A percentile compares a stretch with the other conserved stretches of the same genome.
phyloP scores from a whole-genome alignment of 495 filamentous ascomycete species.

The Cercophora sp. region DNA sequence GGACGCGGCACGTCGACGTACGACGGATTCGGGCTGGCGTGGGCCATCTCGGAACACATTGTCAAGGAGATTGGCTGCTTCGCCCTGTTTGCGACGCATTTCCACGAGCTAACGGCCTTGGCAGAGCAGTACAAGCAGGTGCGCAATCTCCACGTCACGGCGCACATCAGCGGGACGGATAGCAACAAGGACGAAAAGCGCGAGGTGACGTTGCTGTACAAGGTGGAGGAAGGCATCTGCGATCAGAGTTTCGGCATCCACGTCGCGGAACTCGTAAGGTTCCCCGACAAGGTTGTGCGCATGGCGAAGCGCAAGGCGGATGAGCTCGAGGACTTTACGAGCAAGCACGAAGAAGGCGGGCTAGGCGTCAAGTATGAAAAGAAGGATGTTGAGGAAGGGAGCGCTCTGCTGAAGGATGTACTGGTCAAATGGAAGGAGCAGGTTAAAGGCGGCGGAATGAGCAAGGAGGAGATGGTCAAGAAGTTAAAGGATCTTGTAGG shows the following conservation, averaged over 20 bases:
- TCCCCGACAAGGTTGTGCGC: constrained; percentile 93
- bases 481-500: constrained; percentile 76
- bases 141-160: constrained; percentile 91
- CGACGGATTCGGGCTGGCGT: constrained; percentile 95
- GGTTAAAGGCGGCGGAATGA: constrained; percentile 61
- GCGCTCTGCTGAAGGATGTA: constrained; percentile 76
- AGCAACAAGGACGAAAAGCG: constrained; percentile 48
- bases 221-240: constrained; percentile 90
- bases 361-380: constrained; percentile 60
- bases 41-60: constrained; percentile 98
- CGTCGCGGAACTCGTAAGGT: constrained; percentile 95
- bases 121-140: constrained; percentile 81
- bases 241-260: constrained; percentile 98
- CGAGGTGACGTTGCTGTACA: constrained; percentile 94
- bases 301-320: constrained; percentile 99
- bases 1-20: constrained; percentile 97
- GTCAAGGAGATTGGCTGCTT: constrained; percentile 91
- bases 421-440: constrained; percentile 84
- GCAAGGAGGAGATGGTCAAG: constrained; percentile 70
- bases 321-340: constrained; percentile 93
- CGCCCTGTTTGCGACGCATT: constrained; percentile 94
- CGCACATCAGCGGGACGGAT: constrained; percentile 71
- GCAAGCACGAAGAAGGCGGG: constrained; percentile 56
- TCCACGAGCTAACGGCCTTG: constrained; percentile 93
- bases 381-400: constrained; percentile 90